These are phyloP conservation scores for Blastocystis sp. DNA, from an alignment of 352 stramenopile genomes.

Conservation along the genomic window DNA sequence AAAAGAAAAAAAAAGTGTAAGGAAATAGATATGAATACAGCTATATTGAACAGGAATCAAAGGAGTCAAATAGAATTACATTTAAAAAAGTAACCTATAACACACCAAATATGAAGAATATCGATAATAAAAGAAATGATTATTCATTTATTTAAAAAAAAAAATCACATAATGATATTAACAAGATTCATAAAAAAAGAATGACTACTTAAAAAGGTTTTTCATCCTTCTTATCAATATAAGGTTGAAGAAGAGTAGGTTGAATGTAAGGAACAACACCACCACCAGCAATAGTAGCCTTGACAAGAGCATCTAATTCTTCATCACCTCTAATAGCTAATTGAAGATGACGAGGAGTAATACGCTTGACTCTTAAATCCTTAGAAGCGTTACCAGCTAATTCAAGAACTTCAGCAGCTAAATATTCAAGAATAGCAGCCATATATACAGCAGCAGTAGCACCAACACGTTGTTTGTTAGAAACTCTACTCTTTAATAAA, in stretches of 20 bases:
- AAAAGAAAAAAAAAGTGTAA: too few species aligned
- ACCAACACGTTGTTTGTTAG: conserved; percentile 88
- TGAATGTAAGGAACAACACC: conserved; percentile 99
- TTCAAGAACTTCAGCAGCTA: conserved; percentile 97
- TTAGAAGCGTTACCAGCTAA: conserved; percentile 88
- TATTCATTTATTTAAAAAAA: too few species aligned
- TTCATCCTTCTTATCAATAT: conserved; percentile 49
- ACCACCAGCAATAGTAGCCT: conserved; percentile 96
- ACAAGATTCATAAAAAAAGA: too few species aligned
- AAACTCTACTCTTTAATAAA: conserved; percentile 93
- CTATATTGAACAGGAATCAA: too few species aligned
- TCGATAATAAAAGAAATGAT: too few species aligned
- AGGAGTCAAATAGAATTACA: too few species aligned
- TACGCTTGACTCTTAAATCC: conserved; percentile 85
- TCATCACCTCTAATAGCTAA: conserved; percentile 97
- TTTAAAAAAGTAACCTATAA: too few species aligned
- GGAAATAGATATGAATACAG: too few species aligned
- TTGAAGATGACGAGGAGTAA: conserved; percentile 94
- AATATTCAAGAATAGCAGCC: conserved; percentile 98
- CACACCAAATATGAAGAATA: too few species aligned
- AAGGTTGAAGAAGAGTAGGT: conserved; percentile 98
- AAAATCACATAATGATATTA: too few species aligned
- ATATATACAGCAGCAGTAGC: conserved; percentile 97
- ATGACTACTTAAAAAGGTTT: too few species aligned
- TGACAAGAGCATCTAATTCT: conserved; percentile 96